Evolutionary conservation across 345 rosid species (phyloP).

Genomic region (Citrus inodora): DNA sequence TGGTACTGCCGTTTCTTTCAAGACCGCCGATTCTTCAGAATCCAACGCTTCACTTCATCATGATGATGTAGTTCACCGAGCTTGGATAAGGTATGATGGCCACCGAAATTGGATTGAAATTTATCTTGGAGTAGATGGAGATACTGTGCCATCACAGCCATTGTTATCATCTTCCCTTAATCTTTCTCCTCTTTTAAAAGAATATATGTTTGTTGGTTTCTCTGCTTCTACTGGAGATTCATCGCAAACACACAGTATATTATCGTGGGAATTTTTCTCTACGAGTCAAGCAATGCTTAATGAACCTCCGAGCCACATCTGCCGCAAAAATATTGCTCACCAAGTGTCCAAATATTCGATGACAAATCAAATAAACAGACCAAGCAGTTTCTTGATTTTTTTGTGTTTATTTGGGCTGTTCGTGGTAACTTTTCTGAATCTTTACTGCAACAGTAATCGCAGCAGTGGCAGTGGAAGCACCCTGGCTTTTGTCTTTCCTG

Average conservation of each 20-base stretch:
- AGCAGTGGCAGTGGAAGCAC: not conserved
- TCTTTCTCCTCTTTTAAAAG: constrained; percentile 11
- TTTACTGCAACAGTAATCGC: constrained; percentile 7
- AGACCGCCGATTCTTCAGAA: constrained; percentile 6
- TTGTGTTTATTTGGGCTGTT: constrained; percentile 10
- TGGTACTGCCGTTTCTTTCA: constrained; percentile 16
- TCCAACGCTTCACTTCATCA: constrained; percentile 12
- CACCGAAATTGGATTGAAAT: constrained; percentile 18
- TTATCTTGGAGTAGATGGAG: constrained; percentile 4
- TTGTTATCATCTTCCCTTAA: constrained; percentile 8
- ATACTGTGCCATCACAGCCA: constrained; percentile 8
- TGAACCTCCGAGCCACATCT: not conserved
- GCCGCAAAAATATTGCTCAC: constrained; percentile 9
- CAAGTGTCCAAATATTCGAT: constrained; percentile 15
- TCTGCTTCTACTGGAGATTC: constrained; percentile 18
- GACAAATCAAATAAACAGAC: not conserved
- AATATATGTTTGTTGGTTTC: constrained; percentile 30
- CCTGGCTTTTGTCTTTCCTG: not conserved
- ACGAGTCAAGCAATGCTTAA: constrained; percentile 15
- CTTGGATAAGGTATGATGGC: constrained; percentile 21
- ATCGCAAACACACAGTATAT: constrained; percentile 10
- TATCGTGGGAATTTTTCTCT: constrained; percentile 24
- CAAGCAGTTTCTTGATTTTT: constrained; percentile 12
- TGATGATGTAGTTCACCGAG: constrained; percentile 12
- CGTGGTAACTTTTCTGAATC: not conserved